Evolutionary conservation across 2,329 filamentous ascomycete genomes (phyloP), one percentile per base, ranked within the genome.

Genomic region (Sclerotinia nivalis): DNA sequence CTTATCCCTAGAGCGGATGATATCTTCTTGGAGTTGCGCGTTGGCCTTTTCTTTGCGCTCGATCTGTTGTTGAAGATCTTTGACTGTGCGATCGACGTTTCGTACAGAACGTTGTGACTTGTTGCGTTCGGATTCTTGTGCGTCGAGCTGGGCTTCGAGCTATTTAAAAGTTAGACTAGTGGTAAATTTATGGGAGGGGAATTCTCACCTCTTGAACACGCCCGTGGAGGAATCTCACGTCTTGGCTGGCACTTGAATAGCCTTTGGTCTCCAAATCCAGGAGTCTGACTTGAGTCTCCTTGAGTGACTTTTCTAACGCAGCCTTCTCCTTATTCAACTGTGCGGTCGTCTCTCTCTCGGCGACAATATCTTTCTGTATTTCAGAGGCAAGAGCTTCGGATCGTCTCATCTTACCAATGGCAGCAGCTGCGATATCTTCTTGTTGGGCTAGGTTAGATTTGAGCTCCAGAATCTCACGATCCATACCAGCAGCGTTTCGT

Each of bases 221-320:
- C 78, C 93, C 95, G 81, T 97, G 92, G 77, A 98, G 82, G 83
- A 97, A 98, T 77, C 96, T 91, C 75, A 98, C 93, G 81, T 98
- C 95, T 77, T 97, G 93, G 80, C 94, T 97, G 34, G 92, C 92
- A 74, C 91, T 96, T 28, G 94, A 96, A 82, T 97, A 98, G 67
- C 94, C 93, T 84, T 98, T 98, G 56, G 96, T 98, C 83, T 99
- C 95, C 12, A 98, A 85, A 79, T 98, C 96, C 66, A 99, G 91
- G 69, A 97, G 88, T 77, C 89, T 89, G 67, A 98, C 87, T 80
- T 98, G 95, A 37, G 95, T 85, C 80, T 99, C 95, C 80, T 94
- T 97, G 65, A 97, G 84, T 68, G 87, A 88, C 84, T 97, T 97
- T 83, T 98, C 96, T 55, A 99, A 83, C 0, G 87, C 87, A 4